Base-by-base conservation (phyloP, 768 basidiomycete species). In the Symmetrospora coprosmae region DNA sequence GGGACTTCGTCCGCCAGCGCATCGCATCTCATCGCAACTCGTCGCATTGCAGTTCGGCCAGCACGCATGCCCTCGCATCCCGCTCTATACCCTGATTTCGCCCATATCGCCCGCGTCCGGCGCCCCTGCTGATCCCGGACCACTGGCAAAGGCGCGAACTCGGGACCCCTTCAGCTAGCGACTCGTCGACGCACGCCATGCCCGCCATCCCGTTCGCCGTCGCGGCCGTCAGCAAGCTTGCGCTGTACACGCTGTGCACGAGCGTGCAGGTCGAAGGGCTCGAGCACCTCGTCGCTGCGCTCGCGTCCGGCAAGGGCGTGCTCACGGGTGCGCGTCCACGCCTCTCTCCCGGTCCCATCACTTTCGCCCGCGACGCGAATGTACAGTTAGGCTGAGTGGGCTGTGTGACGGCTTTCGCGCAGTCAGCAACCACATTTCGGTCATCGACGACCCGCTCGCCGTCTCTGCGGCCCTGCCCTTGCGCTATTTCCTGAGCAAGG, bases 381-480 rank as follows among this genome's bases (percentile, higher is more conserved):
- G 16, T 23, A 8, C 14, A 9, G 9, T 46, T 16, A 23, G 9
- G 21, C 43, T 25, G 43, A 23, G 25, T 46, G 43, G 11, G 21
- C 6, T 7, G n/a, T 21, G 17, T 50, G 8, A 14, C 16, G 27
- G 16, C 30, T 33, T 31, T 16, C n/a, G 30, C 4, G 37, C 53
- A 46, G 38, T 63, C 43, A 49, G 39, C 27, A 62, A 63, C 30
- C 62, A 63, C 27, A 59, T 59, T 23, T 63, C 53, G 16, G 35
- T 53, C 21, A 21, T 63, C 2, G 62, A 63, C 38, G 62, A 63
- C 16, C 62, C 62, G 19, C 49, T 43, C 40, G 58, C 53, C 5
- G 41, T 31, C 13, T 50, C 52, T 17, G 41, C 45, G 11, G 37
- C 46, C 5, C 23, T 40, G 40, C 55, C 55, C 23, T 46, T 43